Conservation (phyloP, 495 filamentous ascomycete genomes). For the Penicillium pancosmium region DNA sequence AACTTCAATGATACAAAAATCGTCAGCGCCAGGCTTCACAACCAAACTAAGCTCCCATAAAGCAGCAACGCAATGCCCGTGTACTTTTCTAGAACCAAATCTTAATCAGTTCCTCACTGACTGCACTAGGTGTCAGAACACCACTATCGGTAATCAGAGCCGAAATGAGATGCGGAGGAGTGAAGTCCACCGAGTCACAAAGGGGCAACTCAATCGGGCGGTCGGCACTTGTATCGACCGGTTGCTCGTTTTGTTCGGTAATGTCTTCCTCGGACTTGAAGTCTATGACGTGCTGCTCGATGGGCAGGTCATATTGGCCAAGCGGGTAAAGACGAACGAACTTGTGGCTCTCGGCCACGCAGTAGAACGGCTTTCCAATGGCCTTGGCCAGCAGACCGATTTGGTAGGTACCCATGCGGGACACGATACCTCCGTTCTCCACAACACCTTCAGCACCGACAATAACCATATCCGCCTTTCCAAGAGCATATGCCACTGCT, state of each 20-base stretch:
- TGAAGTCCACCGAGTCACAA: conserved; percentile 78
- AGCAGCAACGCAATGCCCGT: neutral
- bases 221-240: conserved; percentile 30
- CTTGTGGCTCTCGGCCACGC: conserved; percentile 94
- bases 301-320: conserved; percentile 74
- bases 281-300: conserved; percentile 74
- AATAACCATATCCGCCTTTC: conserved; percentile 78
- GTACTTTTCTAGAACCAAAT: conserved; percentile 64
- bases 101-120: conserved; percentile 78
- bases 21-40: neutral
- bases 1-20: neutral
- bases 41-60: neutral
- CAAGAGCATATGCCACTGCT: conserved; percentile 83
- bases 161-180: conserved; percentile 78
- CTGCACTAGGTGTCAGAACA: conserved; percentile 73
- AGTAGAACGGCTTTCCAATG: conserved; percentile 80
- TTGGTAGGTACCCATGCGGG: conserved; percentile 88
- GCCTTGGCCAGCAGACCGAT: conserved; percentile 80
- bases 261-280: conserved; percentile 61
- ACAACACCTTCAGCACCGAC: conserved; percentile 94
- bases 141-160: conserved; percentile 78
- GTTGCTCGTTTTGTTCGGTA: conserved; percentile 42
- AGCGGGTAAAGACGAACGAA: conserved; percentile 82
- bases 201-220: conserved; percentile 29
- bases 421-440: conserved; percentile 91